Conservation (phyloP, 768 basidiomycete genomes). For the Mycena albidolilacea region DNA sequence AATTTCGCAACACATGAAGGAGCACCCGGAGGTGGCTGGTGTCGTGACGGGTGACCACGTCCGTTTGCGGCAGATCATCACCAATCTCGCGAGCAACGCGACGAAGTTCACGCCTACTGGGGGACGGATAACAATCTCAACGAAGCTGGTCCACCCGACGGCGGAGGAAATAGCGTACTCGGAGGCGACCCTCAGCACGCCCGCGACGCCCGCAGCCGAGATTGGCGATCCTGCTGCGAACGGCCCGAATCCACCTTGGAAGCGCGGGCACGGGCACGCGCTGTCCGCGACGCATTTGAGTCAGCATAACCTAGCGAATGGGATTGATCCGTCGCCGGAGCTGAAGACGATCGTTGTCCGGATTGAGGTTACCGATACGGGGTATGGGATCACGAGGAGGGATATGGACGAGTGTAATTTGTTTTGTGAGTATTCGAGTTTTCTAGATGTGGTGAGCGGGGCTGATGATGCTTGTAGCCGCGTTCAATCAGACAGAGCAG, state of each 20-base stretch:
- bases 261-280: constrained; percentile 48
- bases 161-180: constrained; percentile 26
- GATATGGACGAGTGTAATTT: constrained; percentile 82
- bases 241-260: neutral
- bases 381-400: constrained; percentile 61
- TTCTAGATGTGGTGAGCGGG: neutral
- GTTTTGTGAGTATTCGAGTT: constrained; percentile 66
- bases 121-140: constrained; percentile 77
- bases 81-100: constrained; percentile 88
- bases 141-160: constrained; percentile 63
- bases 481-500: constrained; percentile 86
- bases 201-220: constrained; percentile 27
- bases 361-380: constrained; percentile 88
- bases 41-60: constrained; percentile 90
- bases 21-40: constrained; percentile 69
- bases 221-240: neutral
- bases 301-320: constrained; percentile 63
- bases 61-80: constrained; percentile 84
- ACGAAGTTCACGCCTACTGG: constrained; percentile 85
- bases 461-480: constrained; percentile 57
- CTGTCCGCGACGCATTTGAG: constrained; percentile 59
- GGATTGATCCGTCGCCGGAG: constrained; percentile 54
- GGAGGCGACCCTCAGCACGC: constrained; percentile 21
- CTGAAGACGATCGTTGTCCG: constrained; percentile 83
- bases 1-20: constrained; percentile 57